Conservation (phyloP, 371 early-diverging fungal species). For the Syncephalastrum racemosum region DNA sequence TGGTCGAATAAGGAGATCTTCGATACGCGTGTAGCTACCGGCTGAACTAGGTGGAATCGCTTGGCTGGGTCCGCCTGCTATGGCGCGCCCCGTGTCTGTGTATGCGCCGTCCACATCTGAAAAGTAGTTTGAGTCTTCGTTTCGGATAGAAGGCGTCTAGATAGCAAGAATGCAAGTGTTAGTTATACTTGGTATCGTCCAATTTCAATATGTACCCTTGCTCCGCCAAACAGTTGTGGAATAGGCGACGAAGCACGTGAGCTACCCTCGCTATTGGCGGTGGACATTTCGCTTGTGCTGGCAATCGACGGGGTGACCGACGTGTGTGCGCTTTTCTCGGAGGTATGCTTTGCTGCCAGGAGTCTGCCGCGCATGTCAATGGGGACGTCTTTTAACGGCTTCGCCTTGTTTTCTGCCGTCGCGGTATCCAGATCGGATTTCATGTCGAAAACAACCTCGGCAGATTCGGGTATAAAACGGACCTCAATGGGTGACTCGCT, state of each 20-base stretch:
- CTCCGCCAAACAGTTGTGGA: no score
- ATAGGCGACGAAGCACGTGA: conserved; percentile 55
- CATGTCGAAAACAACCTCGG: conserved; percentile 69
- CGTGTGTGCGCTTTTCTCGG: conserved; percentile 1
- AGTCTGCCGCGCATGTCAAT: conserved; percentile 2
- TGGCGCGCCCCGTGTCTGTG: conserved; percentile 8
- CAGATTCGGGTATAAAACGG: conserved; percentile 77
- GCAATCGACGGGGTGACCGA: conserved; percentile 18
- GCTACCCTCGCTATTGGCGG: conserved; percentile 52
- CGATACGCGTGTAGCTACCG: conserved; percentile 67
- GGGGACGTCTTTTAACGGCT: conserved; percentile 5
- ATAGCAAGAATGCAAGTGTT: no score
- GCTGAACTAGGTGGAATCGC: conserved; percentile 8
- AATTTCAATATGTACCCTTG: no score
- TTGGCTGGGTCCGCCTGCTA: not conserved
- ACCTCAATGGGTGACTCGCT: conserved; percentile 79
- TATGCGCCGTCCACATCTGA: conserved; percentile 12
- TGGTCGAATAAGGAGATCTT: conserved; percentile 84
- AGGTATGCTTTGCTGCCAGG: conserved; percentile 2
- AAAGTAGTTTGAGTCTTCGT: conserved; percentile 4
- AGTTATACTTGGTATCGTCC: no score
- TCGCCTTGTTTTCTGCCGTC: conserved; percentile 11
- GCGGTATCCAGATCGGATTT: conserved; percentile 26
- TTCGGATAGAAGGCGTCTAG: not conserved
- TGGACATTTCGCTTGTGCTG: conserved; percentile 50